Evolutionary conservation across 331 rosid genomes (phyloP).

Genomic region (Malus hybrid): DNA sequence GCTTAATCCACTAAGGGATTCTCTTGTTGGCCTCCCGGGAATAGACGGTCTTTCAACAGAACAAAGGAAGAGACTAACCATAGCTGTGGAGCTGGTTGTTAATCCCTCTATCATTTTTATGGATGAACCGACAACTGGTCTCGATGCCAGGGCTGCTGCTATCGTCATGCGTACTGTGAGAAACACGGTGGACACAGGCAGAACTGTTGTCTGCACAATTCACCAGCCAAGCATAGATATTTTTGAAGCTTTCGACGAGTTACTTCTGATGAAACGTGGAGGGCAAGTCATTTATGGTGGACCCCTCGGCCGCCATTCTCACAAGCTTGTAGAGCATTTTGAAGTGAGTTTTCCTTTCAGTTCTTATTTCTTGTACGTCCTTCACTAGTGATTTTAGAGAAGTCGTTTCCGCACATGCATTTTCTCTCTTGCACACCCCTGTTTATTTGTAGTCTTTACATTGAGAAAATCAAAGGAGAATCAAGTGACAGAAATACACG

Average conservation of each 20-base stretch:
- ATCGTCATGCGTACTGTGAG: slow-evolving; percentile 55
- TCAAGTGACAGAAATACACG: neutral
- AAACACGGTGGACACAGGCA: slow-evolving; percentile 43
- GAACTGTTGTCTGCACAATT: slow-evolving; percentile 60
- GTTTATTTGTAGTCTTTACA: neutral
- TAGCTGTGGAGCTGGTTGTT: slow-evolving; percentile 45
- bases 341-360: slow-evolving; percentile 25
- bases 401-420: neutral
- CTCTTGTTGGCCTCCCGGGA: slow-evolving; percentile 44
- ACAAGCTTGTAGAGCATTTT: slow-evolving; percentile 41
- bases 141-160: slow-evolving; percentile 61
- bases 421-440: too few species aligned
- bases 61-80: slow-evolving; percentile 43
- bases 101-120: slow-evolving; percentile 45
- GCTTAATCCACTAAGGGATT: slow-evolving; percentile 23
- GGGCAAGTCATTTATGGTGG: slow-evolving; percentile 46
- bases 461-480: neutral
- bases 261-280: slow-evolving; percentile 45
- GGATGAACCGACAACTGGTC: slow-evolving; percentile 55
- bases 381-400: neutral
- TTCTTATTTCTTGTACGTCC: neutral
- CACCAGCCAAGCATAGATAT: slow-evolving; percentile 56
- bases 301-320: slow-evolving; percentile 39
- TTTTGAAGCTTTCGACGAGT: slow-evolving; percentile 51
- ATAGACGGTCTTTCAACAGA: slow-evolving; percentile 44